A percentile compares a stretch with the other conserved stretches of the same genome.
These are phyloP conservation scores for Parietaria judaica DNA, from an alignment of 306 rosid species.

Conservation along the genomic window DNA sequence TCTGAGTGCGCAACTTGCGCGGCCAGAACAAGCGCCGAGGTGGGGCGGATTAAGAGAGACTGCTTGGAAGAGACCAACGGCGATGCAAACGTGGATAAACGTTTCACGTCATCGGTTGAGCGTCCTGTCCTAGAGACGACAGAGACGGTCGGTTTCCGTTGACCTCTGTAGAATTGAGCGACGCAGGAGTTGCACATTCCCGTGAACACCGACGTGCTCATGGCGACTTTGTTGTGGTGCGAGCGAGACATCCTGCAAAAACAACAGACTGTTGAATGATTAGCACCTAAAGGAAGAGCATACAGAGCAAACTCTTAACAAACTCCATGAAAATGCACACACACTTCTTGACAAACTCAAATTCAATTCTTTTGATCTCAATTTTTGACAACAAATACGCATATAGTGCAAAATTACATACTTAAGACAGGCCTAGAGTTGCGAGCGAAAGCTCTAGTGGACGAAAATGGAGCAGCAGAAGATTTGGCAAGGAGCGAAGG, in stretches of 20 bases:
- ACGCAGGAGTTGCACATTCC: conserved; percentile 36
- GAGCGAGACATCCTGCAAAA: conserved; percentile 30
- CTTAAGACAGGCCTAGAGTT: conserved; percentile 25
- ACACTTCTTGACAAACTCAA: not conserved
- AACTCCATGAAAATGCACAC: not conserved
- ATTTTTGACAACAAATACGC: too few relatives aligned
- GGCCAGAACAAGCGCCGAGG: conserved; percentile 37
- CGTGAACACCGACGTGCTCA: conserved; percentile 26
- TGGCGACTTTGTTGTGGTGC: conserved; percentile 14
- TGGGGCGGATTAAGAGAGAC: conserved; percentile 25
- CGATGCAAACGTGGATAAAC: conserved; percentile 28
- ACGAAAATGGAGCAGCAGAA: too few relatives aligned
- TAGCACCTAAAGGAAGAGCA: not conserved
- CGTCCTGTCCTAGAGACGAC: conserved; percentile 23
- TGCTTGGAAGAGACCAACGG: conserved; percentile 8
- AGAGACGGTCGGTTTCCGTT: conserved; percentile 24
- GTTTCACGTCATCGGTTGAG: conserved; percentile 21
- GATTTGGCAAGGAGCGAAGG: too few relatives aligned
- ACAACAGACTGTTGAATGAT: conserved; percentile 24
- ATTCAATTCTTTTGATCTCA: too few relatives aligned
- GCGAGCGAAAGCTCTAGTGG: conserved; percentile 11
- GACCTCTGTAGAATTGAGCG: conserved; percentile 30
- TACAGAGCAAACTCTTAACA: not conserved
- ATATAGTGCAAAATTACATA: conserved; percentile 13
- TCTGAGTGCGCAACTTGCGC: conserved; percentile 34